Evolutionary conservation across 2,329 filamentous ascomycete genomes (phyloP).

Genomic region (Colletotrichum tabaci): DNA sequence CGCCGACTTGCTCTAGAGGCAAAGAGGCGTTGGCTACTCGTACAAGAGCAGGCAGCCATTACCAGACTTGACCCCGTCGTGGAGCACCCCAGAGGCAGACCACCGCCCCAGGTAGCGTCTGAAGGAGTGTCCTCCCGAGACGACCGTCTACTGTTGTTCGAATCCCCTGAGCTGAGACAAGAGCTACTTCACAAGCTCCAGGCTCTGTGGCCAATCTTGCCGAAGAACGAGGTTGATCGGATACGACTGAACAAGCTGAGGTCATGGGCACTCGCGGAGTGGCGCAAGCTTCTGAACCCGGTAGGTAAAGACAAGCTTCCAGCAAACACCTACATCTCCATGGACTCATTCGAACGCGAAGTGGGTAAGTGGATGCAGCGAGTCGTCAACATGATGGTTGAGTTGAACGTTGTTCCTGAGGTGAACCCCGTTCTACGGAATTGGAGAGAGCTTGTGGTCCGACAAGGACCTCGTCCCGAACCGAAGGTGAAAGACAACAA

Average conservation of each 20-base stretch:
- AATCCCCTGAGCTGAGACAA: neutral
- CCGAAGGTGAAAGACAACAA: neutral
- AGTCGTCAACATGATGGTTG: neutral
- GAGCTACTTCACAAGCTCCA: neutral
- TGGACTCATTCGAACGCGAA: neutral
- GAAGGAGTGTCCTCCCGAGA: neutral
- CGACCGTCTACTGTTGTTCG: neutral
- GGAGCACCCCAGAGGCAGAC: neutral
- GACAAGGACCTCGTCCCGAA: neutral
- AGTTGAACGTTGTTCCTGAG: neutral
- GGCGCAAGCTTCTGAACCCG: neutral
- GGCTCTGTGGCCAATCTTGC: neutral
- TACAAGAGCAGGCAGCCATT: neutral
- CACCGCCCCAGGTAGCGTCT: neutral
- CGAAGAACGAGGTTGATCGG: neutral
- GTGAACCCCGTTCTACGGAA: neutral
- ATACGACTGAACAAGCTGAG: neutral
- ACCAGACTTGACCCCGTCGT: neutral
- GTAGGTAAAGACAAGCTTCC: neutral
- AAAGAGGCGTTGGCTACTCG: neutral
- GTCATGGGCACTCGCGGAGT: neutral
- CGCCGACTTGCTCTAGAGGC: neutral
- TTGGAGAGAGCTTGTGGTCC: neutral
- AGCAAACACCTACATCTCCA: neutral
- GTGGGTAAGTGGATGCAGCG: neutral